These are phyloP conservation scores for Nemania abortiva DNA, from an alignment of 2,329 filamentous ascomycete species.

Conservation along the genomic window DNA sequence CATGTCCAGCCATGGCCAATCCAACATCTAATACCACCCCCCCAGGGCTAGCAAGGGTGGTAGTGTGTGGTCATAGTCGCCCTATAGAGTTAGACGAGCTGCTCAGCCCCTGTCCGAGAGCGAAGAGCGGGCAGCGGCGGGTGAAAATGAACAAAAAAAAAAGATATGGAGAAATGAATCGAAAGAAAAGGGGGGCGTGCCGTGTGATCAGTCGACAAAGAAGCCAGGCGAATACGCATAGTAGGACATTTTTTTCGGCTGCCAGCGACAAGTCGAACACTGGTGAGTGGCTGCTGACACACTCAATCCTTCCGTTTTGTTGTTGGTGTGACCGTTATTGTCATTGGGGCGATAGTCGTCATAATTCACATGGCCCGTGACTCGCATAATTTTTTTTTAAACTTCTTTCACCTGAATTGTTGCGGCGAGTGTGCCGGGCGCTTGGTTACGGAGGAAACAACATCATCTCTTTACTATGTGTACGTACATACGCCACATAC, in stretches of 20 bases:
- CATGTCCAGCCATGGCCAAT: slow-evolving; percentile 37
- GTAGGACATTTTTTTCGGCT: slow-evolving; percentile 26
- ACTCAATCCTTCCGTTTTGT: slow-evolving; percentile 46
- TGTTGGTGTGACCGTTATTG: slow-evolving; percentile 40
- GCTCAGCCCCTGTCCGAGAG: slow-evolving; percentile 36
- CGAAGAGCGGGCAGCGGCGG: slow-evolving; percentile 26
- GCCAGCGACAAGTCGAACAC: slow-evolving; percentile 15
- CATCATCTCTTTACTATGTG: neutral
- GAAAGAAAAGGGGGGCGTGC: slow-evolving; percentile 43
- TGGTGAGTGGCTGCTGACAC: slow-evolving; percentile 47
- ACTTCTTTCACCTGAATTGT: slow-evolving; percentile 34
- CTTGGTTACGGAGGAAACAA: slow-evolving; percentile 36
- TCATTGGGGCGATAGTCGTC: slow-evolving; percentile 50
- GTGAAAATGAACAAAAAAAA: slow-evolving; percentile 34
- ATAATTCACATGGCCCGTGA: slow-evolving; percentile 51
- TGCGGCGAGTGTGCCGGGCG: slow-evolving; percentile 38
- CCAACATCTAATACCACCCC: slow-evolving; percentile 50
- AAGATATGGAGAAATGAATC: slow-evolving; percentile 33
- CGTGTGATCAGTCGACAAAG: slow-evolving; percentile 45
- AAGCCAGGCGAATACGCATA: neutral
- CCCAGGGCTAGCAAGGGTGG: slow-evolving; percentile 37
- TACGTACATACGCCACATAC: neutral
- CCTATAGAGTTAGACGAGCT: slow-evolving; percentile 33
- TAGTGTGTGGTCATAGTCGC: slow-evolving; percentile 31
- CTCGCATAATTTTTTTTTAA: slow-evolving; percentile 50